These are phyloP conservation scores for Phytophthora melonis DNA, from an alignment of 352 stramenopile species.

Conservation along the genomic window DNA sequence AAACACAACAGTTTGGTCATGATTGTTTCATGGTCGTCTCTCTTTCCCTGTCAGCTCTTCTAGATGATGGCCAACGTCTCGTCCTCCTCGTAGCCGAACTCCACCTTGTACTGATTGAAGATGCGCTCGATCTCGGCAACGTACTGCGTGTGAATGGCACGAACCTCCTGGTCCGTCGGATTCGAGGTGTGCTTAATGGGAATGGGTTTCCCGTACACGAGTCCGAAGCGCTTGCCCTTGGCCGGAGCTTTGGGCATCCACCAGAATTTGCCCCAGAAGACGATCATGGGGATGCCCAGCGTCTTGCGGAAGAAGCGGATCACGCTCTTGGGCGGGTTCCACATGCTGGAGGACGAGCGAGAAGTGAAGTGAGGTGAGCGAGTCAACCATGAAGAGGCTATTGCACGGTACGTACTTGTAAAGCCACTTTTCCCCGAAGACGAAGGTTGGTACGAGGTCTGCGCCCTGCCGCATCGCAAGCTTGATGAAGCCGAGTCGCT, in stretches of 20 bases:
- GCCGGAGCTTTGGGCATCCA: slow-evolving; percentile 66
- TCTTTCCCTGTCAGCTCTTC: not conserved
- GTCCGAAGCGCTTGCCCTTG: slow-evolving; percentile 46
- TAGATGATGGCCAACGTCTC: slow-evolving; percentile 36
- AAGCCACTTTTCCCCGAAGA: slow-evolving; percentile 58
- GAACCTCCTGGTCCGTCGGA: slow-evolving; percentile 39
- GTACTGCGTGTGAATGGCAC: slow-evolving; percentile 36
- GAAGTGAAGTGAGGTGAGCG: not conserved
- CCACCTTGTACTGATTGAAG: slow-evolving; percentile 42
- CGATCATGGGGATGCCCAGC: slow-evolving; percentile 67
- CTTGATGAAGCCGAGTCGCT: slow-evolving; percentile 49
- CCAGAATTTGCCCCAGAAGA: slow-evolving; percentile 80
- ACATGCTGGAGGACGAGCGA: slow-evolving; percentile 19
- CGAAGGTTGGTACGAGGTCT: slow-evolving; percentile 47
- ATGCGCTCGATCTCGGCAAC: slow-evolving; percentile 29
- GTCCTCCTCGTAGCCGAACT: slow-evolving; percentile 43
- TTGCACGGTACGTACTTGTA: slow-evolving; percentile 39
- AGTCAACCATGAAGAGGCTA: not conserved
- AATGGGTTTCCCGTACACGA: slow-evolving; percentile 50
- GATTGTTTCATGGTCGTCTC: not conserved
- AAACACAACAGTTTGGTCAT: not conserved
- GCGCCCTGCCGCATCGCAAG: slow-evolving; percentile 47
- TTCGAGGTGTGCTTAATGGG: slow-evolving; percentile 18
- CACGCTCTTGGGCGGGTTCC: slow-evolving; percentile 35
- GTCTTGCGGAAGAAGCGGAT: slow-evolving; percentile 59